phyloP scores from a whole-genome alignment of 306 rosid genomes.

The Malus domestica region DNA sequence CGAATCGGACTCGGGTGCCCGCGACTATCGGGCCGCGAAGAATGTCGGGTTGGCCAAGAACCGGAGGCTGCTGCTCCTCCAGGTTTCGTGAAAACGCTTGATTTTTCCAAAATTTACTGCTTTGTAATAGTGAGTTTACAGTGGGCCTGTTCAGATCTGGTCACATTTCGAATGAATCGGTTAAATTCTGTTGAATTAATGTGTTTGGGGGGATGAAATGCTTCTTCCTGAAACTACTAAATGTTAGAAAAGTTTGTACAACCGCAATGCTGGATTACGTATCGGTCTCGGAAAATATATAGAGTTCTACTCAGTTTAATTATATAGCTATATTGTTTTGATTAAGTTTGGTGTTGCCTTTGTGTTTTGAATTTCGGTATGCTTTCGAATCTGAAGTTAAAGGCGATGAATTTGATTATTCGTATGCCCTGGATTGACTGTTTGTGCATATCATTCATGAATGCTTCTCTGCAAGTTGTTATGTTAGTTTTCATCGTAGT shows the following conservation, averaged over 20 bases:
- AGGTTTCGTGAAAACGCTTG: slow-evolving; percentile 16
- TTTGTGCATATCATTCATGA: not conserved
- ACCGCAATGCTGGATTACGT: not conserved
- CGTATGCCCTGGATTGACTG: not conserved
- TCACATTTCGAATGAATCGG: not conserved
- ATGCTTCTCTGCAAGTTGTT: not conserved
- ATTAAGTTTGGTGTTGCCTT: not conserved
- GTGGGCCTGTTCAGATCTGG: not conserved
- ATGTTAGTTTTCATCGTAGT: not conserved
- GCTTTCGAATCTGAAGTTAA: not conserved
- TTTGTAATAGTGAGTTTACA: not conserved
- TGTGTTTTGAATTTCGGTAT: not conserved
- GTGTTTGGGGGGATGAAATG: not conserved
- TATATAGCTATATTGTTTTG: not conserved
- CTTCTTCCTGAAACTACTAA: not conserved
- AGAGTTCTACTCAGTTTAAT: not conserved
- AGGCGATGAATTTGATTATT: not conserved
- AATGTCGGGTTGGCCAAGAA: slow-evolving; percentile 22
- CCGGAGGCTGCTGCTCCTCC: slow-evolving; percentile 26
- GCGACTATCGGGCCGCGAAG: slow-evolving; percentile 11
- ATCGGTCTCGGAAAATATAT: not conserved
- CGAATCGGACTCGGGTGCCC: slow-evolving; percentile 43
- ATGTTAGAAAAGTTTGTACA: not conserved
- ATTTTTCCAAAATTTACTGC: not conserved
- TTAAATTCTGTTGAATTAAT: not conserved